These are phyloP conservation scores for Rhodofomes roseus DNA, from an alignment of 1,284 basidiomycete species.

Conservation along the genomic window DNA sequence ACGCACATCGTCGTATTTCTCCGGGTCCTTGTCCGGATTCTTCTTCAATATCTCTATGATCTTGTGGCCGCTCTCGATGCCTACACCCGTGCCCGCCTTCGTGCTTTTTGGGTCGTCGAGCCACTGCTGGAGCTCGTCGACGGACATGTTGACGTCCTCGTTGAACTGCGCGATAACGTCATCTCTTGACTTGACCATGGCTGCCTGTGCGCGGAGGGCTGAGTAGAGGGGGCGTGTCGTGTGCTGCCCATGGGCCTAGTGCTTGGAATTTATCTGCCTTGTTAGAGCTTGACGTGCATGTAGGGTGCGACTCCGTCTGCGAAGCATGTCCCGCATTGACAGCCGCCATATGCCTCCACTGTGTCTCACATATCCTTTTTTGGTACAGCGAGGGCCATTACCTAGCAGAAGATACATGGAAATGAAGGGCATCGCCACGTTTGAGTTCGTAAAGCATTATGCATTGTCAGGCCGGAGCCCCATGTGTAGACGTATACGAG, in stretches of 20 bases:
- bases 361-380: background rate
- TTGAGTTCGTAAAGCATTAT: background rate
- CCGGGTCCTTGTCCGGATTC: conserved; percentile 31
- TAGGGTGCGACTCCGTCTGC: background rate
- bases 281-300: background rate
- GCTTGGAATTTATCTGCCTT: background rate
- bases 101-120: conserved; percentile 30
- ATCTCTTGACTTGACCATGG: conserved; percentile 22
- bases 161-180: conserved; percentile 29
- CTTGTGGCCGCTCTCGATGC: conserved; percentile 32
- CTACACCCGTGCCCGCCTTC: conserved; percentile 33
- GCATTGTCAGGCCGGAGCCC: background rate
- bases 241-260: background rate
- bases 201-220: background rate
- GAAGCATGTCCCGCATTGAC: background rate
- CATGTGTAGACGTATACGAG: background rate
- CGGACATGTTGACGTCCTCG: conserved; percentile 33
- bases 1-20: conserved; percentile 29
- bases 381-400: background rate
- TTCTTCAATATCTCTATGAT: conserved; percentile 34
- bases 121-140: conserved; percentile 32
- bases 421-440: no score
- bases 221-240: background rate
- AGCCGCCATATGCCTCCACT: background rate
- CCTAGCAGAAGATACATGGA: no score